Evolutionary conservation across 495 filamentous ascomycete species (phyloP).

Genomic region (Bacidia rubella): DNA sequence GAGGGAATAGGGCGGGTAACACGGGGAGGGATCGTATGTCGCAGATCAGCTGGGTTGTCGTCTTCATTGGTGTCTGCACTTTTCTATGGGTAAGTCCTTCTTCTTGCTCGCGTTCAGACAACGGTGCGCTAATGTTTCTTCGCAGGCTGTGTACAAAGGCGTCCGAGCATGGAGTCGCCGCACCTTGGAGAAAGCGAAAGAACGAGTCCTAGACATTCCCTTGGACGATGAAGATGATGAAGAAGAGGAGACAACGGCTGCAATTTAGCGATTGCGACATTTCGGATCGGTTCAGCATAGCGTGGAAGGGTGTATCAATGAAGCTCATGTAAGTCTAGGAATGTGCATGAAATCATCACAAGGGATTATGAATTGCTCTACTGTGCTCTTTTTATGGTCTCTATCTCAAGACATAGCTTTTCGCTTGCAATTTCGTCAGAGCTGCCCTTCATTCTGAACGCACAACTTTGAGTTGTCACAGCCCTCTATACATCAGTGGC

Average conservation of each 20-base stretch:
- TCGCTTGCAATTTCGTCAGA: no score
- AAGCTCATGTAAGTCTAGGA: constrained; percentile 18
- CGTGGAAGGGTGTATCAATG: not conserved
- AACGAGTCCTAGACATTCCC: constrained; percentile 70
- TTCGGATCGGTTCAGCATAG: not conserved
- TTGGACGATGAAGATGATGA: constrained; percentile 60
- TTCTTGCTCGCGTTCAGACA: not conserved
- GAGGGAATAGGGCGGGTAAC: constrained; percentile 38
- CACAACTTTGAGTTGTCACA: constrained; percentile 94
- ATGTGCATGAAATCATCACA: not conserved
- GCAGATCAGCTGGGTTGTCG: constrained; percentile 59
- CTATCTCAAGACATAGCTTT: no score
- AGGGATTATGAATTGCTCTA: not conserved
- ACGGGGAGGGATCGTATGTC: constrained; percentile 62
- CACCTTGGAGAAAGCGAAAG: constrained; percentile 60
- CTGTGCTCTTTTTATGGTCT: no score
- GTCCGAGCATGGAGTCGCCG: constrained; percentile 56
- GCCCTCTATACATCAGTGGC: constrained; percentile 49
- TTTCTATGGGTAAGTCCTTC: constrained; percentile 64
- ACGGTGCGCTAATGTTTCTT: constrained; percentile 7
- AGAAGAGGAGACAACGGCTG: constrained; percentile 27
- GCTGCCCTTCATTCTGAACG: constrained; percentile 26
- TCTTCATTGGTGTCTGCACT: constrained; percentile 65
- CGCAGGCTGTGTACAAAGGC: constrained; percentile 64
- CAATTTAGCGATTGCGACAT: not conserved